These are phyloP conservation scores for Hanseniaspora singularis DNA, from an alignment of 805 yeast species.

Conservation along the genomic window DNA sequence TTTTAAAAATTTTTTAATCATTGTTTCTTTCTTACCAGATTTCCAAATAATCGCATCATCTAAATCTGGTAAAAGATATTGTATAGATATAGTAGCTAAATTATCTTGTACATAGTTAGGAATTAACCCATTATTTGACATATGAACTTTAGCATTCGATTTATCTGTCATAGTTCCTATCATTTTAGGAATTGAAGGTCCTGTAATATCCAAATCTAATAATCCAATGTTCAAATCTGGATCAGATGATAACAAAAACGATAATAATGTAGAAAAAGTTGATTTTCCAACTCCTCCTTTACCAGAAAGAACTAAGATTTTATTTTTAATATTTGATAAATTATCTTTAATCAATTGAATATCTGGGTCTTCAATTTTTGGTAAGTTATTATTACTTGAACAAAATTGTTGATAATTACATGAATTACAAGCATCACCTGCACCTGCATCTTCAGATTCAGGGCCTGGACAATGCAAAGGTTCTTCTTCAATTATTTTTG, in stretches of 20 bases:
- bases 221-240: slow-evolving; percentile 81
- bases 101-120: slow-evolving; percentile 95
- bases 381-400: slow-evolving; percentile 44
- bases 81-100: slow-evolving; percentile 88
- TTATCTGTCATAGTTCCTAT: slow-evolving; percentile 47
- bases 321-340: slow-evolving; percentile 57
- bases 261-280: slow-evolving; percentile 87
- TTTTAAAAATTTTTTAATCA: slow-evolving; percentile 83
- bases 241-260: slow-evolving; percentile 81
- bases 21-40: slow-evolving; percentile 87
- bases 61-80: slow-evolving; percentile 83
- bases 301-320: slow-evolving; percentile 69
- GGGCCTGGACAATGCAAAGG: slow-evolving; percentile 99
- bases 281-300: slow-evolving; percentile 97
- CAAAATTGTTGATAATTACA: slow-evolving; percentile 92
- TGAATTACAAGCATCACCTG: slow-evolving; percentile 85
- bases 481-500: slow-evolving; percentile 47
- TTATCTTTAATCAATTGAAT: slow-evolving; percentile 61
- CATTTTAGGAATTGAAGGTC: slow-evolving; percentile 93
- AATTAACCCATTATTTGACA: slow-evolving; percentile 87
- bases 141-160: slow-evolving; percentile 71
- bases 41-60: slow-evolving; percentile 96
- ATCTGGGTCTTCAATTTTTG: slow-evolving; percentile 94
- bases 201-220: slow-evolving; percentile 95
- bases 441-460: slow-evolving; percentile 85